These are phyloP conservation scores for Metrosideros polymorpha DNA, from an alignment of 441 rosid species.

Conservation along the genomic window DNA sequence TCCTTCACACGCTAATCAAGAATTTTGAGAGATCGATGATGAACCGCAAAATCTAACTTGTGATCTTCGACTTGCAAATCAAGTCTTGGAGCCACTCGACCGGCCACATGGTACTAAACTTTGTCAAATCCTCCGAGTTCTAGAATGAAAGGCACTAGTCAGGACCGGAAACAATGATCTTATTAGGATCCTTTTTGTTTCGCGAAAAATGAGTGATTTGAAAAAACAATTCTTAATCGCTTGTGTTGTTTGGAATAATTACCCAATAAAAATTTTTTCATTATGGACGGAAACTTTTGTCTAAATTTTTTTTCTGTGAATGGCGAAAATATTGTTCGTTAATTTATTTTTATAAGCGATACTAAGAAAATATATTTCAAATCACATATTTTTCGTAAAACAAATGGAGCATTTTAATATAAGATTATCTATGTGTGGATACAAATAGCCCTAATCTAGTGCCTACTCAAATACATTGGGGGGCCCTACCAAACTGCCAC, in stretches of 20 bases:
- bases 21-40: not conserved
- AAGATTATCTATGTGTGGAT: not conserved
- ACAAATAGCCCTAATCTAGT: not conserved
- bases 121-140: not conserved
- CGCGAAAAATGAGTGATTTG: no score
- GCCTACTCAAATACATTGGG: not conserved
- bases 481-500: not conserved
- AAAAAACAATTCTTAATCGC: no score
- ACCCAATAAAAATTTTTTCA: no score
- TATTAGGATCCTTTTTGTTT: no score
- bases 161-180: fast-evolving
- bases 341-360: no score
- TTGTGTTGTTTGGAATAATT: no score
- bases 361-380: no score
- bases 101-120: not conserved
- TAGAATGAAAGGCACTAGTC: not conserved
- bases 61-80: fast-evolving
- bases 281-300: no score
- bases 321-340: no score
- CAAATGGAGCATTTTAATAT: no score
- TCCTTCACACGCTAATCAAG: not conserved
- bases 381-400: no score
- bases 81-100: fast-evolving
- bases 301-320: no score
- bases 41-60: fast-evolving